These are phyloP conservation scores for Lentinula guzmanii DNA, from an alignment of 768 basidiomycete genomes.

Conservation along the genomic window DNA sequence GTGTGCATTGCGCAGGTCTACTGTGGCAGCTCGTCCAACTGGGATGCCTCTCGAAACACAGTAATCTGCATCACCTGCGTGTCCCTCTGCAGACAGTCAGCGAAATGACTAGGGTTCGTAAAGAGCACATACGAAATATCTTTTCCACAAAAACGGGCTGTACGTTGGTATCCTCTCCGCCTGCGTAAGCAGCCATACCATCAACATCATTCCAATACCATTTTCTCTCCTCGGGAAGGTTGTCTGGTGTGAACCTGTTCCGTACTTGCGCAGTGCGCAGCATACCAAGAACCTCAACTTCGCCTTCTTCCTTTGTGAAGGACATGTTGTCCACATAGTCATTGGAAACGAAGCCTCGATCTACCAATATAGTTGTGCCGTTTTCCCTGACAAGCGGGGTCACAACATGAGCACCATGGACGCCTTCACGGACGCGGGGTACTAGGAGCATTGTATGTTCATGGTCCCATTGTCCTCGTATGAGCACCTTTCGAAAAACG, in stretches of 20 bases:
- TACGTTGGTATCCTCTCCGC: constrained; percentile 63
- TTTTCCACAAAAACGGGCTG: constrained; percentile 90
- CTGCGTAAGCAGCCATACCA: constrained; percentile 72
- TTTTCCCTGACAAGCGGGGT: constrained; percentile 78
- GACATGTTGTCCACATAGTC: constrained; percentile 27
- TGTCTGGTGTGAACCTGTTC: constrained; percentile 85
- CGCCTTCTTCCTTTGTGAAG: constrained; percentile 35
- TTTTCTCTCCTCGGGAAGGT: constrained; percentile 67
- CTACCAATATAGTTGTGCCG: constrained; percentile 83
- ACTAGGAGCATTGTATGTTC: constrained; percentile 73
- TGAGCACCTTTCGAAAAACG: constrained; percentile 75
- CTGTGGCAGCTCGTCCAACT: constrained; percentile 72
- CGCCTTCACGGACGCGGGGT: constrained; percentile 86
- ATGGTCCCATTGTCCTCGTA: constrained; percentile 78
- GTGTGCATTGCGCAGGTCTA: constrained; percentile 92
- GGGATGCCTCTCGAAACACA: constrained; percentile 70
- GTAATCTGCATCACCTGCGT: constrained; percentile 64
- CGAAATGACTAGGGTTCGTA: neutral
- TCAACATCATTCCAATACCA: constrained; percentile 93
- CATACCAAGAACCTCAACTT: constrained; percentile 82
- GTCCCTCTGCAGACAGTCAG: constrained; percentile 56
- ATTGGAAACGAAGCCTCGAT: constrained; percentile 85
- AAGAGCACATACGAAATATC: constrained; percentile 66
- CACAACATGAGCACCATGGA: constrained; percentile 81
- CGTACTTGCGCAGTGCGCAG: constrained; percentile 69